Base-by-base conservation (phyloP, 2,329 filamentous ascomycete genomes). In the Botryotinia globosa region DNA sequence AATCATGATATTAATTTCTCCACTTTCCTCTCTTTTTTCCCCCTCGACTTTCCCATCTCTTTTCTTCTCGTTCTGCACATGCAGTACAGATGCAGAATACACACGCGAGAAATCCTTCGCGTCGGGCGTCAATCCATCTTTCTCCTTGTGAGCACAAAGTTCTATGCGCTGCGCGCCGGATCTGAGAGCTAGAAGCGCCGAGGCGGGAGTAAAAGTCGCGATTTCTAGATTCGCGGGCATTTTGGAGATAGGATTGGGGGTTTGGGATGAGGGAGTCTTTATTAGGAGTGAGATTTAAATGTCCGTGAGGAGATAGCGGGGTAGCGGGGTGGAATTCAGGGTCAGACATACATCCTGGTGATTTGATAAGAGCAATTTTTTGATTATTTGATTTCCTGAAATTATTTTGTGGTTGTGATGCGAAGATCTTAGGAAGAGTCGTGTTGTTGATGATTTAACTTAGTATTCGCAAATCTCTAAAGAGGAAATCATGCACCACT, bases 151-250 rank as follows among this genome's bases (percentile, higher is more conserved):
- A 34, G 81, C 79, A 75, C 85, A 86, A 9, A 87, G 83, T 78
- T 88, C 87, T 69, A 88, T 84, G 0, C 86, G 82, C 76, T 85
- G 80, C 5, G 85, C 86, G 16, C 85, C 85, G 39, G 80, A 77
- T 4, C 75, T 56, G 10, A 79, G 79, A 16, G 86, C 86, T 25
- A 80, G 72, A 6, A 84, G 72, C 3, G 84, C 85, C 0, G 85
- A 86, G 12, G 77, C 22, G 12, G 77, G 61, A 63, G 80, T 84
- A 80, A 87, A 87, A 74, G 83, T 85, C 18, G 85, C 85, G 62
- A 87, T 83, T 79, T 87, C 86, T 22, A 85, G 81, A 59, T 39
- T n/a, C 4, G 54, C 12, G 18, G 45, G 22, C 39, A 72, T 59
- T 5, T 10, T n/a, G 25, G 37, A 4, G 3, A 56, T 29, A n/a